A percentile compares a stretch with the other conserved stretches of the same genome.
Conservation (phyloP, 352 stramenopile genomes). For the Phytophthora melonis region DNA sequence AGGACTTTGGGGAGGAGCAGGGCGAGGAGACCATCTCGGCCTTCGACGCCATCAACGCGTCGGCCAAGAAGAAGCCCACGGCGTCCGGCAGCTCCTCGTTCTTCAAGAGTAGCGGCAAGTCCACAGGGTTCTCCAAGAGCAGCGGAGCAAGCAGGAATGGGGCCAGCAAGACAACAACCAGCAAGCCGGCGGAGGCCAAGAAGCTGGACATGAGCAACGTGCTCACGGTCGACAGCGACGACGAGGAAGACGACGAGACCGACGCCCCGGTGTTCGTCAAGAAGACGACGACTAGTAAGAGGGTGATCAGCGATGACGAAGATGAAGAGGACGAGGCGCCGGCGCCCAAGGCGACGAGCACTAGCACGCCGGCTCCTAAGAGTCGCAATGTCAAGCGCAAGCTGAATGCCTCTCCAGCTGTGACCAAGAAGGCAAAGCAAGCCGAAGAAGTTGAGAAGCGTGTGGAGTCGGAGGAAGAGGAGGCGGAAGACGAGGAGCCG, state of each 20-base stretch:
- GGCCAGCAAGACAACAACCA: conserved; percentile 19
- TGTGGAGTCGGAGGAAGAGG: conserved; percentile 27
- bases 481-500: conserved; percentile 36
- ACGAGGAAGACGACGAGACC: conserved; percentile 66
- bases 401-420: conserved; percentile 47
- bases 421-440: conserved; percentile 30
- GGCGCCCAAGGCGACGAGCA: conserved; percentile 7
- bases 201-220: conserved; percentile 74
- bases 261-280: conserved; percentile 80
- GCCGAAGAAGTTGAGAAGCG: conserved; percentile 28
- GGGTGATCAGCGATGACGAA: conserved; percentile 79
- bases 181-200: conserved; percentile 43
- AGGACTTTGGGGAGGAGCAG: conserved; percentile 57
- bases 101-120: conserved; percentile 44
- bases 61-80: conserved; percentile 33
- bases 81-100: conserved; percentile 34
- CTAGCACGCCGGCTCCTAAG: conserved; percentile 26
- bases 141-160: conserved; percentile 32
- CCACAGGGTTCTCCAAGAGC: conserved; percentile 24
- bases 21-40: conserved; percentile 74
- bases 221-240: conserved; percentile 76
- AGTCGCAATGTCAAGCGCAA: conserved; percentile 59
- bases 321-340: conserved; percentile 49
- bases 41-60: conserved; percentile 64
- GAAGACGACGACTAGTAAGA: conserved; percentile 51